Conservation (phyloP, 139 green algal species). For the Bryopsis sp. region DNA sequence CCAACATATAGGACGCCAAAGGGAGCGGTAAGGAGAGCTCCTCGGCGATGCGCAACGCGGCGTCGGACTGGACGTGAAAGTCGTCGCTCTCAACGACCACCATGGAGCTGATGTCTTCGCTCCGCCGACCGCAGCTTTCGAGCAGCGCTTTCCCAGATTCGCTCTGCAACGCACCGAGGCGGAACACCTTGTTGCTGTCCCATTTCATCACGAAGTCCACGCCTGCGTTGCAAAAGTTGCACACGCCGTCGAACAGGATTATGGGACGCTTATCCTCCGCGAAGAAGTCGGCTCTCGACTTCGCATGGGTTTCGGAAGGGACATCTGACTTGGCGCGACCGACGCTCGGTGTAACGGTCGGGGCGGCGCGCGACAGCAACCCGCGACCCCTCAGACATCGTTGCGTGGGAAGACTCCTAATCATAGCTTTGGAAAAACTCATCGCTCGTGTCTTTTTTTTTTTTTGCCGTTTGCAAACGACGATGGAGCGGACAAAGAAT, state of each 20-base stretch:
- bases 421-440: no score
- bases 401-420: no score
- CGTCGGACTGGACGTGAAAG: conserved; percentile 3
- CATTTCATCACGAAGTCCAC: conserved; percentile 71
- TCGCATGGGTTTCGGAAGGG: no score
- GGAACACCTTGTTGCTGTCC: conserved; percentile 41
- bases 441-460: no score
- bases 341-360: no score
- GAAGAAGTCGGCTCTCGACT: conserved; percentile 55
- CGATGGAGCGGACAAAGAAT: no score
- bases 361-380: no score
- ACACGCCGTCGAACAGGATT: conserved; percentile 76
- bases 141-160: conserved; percentile 48
- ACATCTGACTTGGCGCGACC: no score
- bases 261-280: conserved; percentile 50
- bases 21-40: background rate
- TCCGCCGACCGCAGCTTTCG: conserved; percentile 38
- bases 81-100: conserved; percentile 50
- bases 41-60: background rate
- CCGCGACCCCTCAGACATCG: no score
- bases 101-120: conserved; percentile 78
- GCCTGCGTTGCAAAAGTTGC: conserved; percentile 74
- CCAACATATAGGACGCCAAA: background rate
- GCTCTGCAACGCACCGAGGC: conserved; percentile 71
- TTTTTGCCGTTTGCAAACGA: no score